Evolutionary conservation across 345 rosid species (phyloP).

Genomic region (Eucalyptus polybractea): DNA sequence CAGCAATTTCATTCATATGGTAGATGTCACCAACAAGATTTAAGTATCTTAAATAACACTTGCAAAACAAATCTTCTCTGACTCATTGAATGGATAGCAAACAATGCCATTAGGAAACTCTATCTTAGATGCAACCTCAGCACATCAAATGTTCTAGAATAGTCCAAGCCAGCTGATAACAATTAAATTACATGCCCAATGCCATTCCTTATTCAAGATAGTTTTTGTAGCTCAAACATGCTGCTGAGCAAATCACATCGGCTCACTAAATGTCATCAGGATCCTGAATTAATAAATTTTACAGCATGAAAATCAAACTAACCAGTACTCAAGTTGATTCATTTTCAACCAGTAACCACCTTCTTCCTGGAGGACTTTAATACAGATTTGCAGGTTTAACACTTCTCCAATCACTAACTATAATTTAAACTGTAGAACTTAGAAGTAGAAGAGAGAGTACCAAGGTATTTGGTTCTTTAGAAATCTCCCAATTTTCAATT

Average conservation of each 20-base stretch:
- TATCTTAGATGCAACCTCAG: background rate
- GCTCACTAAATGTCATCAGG: background rate
- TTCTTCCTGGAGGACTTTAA: background rate
- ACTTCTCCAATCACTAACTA: background rate
- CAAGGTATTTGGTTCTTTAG: background rate
- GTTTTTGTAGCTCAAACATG: background rate
- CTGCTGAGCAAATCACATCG: background rate
- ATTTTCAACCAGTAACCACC: background rate
- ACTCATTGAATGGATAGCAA: background rate
- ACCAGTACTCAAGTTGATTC: background rate
- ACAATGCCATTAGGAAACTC: background rate
- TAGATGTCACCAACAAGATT: background rate
- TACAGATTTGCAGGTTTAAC: background rate
- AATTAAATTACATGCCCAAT: background rate
- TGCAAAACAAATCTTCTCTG: background rate
- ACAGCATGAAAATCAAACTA: background rate
- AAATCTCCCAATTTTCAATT: background rate
- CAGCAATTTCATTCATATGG: background rate
- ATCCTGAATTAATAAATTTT: background rate
- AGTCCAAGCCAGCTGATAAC: background rate
- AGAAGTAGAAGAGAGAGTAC: background rate
- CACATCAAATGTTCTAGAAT: background rate
- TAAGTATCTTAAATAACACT: background rate
- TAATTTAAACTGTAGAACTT: background rate
- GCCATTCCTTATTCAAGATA: background rate